Percentiles rank a stretch among this genome's conserved stretches.
These are phyloP conservation scores for Ilyonectria robusta DNA, from an alignment of 2,329 filamentous ascomycete species.

Conservation along the genomic window DNA sequence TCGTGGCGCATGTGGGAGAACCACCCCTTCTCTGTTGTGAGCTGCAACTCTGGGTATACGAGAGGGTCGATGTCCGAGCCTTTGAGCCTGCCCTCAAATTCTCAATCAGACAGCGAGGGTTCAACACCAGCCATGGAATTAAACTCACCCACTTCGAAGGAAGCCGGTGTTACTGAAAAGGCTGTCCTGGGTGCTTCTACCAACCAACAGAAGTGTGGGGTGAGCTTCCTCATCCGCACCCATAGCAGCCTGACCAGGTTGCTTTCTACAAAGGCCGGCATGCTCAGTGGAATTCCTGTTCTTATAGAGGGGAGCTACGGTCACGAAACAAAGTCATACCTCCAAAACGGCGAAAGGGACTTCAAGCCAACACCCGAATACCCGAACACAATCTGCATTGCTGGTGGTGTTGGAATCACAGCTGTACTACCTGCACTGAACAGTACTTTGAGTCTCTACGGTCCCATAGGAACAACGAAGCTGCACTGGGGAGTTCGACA, in stretches of 20 bases:
- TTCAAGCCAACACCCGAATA: background rate
- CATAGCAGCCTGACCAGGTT: background rate
- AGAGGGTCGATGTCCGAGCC: background rate
- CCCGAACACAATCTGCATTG: background rate
- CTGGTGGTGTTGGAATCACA: background rate
- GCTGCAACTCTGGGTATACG: background rate
- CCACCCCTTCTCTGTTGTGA: slow-evolving; percentile 65
- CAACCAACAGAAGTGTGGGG: background rate
- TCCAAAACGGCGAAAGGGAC: background rate
- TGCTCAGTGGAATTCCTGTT: background rate
- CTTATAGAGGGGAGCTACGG: background rate
- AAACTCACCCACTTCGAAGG: background rate
- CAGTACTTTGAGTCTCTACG: background rate
- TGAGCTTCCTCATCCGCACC: background rate
- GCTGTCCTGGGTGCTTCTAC: background rate
- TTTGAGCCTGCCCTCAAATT: background rate
- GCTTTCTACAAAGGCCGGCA: background rate
- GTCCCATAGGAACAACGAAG: background rate
- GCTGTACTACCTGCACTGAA: background rate
- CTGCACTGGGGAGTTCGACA: background rate
- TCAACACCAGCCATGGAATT: background rate
- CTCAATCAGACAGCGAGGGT: background rate
- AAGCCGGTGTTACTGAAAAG: background rate
- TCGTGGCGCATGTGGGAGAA: slow-evolving; percentile 63
- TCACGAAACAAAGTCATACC: background rate